Evolutionary conservation across 2,329 filamentous ascomycete species (phyloP).

Genomic region (Aspergillus sp.): DNA sequence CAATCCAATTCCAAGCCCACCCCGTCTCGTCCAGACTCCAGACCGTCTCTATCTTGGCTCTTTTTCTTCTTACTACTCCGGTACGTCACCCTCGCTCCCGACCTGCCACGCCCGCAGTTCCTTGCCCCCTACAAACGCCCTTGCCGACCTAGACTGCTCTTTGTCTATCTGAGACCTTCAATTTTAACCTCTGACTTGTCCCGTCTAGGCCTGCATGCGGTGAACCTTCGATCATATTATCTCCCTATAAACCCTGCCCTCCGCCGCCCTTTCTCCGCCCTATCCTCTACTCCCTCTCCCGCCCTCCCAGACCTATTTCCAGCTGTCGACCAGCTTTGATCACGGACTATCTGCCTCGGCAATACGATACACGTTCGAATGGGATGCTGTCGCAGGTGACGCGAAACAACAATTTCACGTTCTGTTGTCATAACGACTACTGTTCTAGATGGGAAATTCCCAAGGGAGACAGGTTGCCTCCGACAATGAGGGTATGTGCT

Average conservation of each 20-base stretch:
- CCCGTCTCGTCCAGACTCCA: not conserved
- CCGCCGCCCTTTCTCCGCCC: not conserved
- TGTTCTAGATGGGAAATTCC: conserved; percentile 77
- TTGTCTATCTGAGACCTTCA: conserved; percentile 9
- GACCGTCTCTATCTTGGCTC: not conserved
- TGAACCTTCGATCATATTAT: conserved; percentile 1
- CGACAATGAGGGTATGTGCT: conserved; percentile 79
- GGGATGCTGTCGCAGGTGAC: conserved; percentile 27
- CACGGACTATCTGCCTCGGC: conserved; percentile 1
- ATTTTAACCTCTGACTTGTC: conserved; percentile 13
- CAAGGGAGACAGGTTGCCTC: conserved; percentile 91
- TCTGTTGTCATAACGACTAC: conserved; percentile 19
- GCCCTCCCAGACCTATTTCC: not conserved
- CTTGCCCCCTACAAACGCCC: conserved; percentile 11
- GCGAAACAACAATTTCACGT: conserved; percentile 17
- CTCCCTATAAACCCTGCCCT: conserved; percentile 12
- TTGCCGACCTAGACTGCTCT: conserved; percentile 7
- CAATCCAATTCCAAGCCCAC: not conserved
- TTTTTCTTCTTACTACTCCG: conserved; percentile 13
- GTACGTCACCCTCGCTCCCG: conserved; percentile 15
- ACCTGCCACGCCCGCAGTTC: not conserved
- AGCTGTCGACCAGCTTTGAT: not conserved
- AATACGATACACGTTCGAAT: conserved; percentile 8
- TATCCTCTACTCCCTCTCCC: not conserved
- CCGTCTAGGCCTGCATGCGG: conserved; percentile 15